Base-by-base conservation (phyloP, 2,329 filamentous ascomycete species). In the Trichoderma atroviride region DNA sequence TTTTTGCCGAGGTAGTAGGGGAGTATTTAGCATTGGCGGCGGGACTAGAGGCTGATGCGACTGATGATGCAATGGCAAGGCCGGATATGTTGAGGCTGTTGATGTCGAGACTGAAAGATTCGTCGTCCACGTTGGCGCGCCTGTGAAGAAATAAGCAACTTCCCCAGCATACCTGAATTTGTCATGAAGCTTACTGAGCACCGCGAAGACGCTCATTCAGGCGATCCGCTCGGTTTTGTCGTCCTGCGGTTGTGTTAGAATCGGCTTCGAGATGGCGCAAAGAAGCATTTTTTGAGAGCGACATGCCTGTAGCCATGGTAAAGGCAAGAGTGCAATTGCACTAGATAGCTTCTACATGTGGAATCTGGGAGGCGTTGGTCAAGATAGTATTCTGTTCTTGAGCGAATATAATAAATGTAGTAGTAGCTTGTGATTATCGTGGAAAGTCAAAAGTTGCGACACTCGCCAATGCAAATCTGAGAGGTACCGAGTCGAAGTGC, bases 131-230 rank as follows among this genome's bases (percentile, higher is more conserved):
- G 75, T 89, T 84, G 69, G 86, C 84, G 73, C 84, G 83, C 73
- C 85, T 87, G 5, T 10, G 19, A 55, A 73, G 73, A 10, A 13
- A 27, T 67, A 19, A 67, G 64, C 64, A 13, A 59, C 24, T 31
- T 19, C 19, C n/a, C n/a, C 3, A n/a, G 0, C 19, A 24, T 4
- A 43, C 2, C 22, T 22, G 13, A 5, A 2, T 33, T 5, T 7
- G 24, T 4, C 14, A n/a, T 22, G 2, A 35, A 14, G 77, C 85
- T 73, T 82, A 89, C 88, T 87, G 86, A 53, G 88, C 88, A 71
- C 88, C 88, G 71, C 88, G 87, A 76, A 91, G 85, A 76, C 88
- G 88, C 80, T 89, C 84, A 72, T 88, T 87, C 81, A 90, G 84
- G 75, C 87, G 87, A 76, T 89, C 87, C 73, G 87, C 86, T 73